Base-by-base conservation (phyloP, 257 asterid genomes). In the Nicotiana attenuata region DNA sequence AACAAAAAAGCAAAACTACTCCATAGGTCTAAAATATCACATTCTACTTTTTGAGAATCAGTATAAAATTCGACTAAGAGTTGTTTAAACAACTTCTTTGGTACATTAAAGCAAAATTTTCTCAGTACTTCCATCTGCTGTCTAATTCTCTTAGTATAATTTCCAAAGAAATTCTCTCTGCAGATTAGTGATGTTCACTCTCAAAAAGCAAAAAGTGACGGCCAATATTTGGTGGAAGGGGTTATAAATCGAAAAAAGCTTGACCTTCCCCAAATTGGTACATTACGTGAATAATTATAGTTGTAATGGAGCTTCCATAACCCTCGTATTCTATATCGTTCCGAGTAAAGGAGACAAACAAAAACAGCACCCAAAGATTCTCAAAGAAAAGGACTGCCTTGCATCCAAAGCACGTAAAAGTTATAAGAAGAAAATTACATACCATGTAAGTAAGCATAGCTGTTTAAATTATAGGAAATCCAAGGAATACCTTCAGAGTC, bases 401-500 rank as follows among this genome's bases (percentile, higher is more conserved):
- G 20, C 31, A 31, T 45, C 60, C 78, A 69, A 52, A 69, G 57
- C n/a, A 41, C 57, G 14, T 22, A 50, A 33, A 33, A 31, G 24
- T 50, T 19, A 10, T 33, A 76, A 69, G 56, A 7, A 73, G 78
- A 73, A 81, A 82, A 77, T 57, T 78, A 67, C 84, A 69, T 24
- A 28, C 5, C 59, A n/a, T 69, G 20, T 22, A 69, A 41, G 77
- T 56, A 41, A 69, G 59, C 60, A 20, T 47, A 73, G 24, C 60
- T 24, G 78, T 73, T 73, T 47, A 73, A 69, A 7, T 73, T 47
- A 73, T 78, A 81, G 64, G 60, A 41, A 69, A 56, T 55, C 56
- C 33, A 78, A 67, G 79, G 68, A 82, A 56, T 93, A 96, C 99
- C 99, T 96, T 94, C 66, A 87, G 84, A 29, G 97, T 90, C 87